Evolutionary conservation across 257 asterid species (phyloP).

Genomic region (Przewalskia tangutica): DNA sequence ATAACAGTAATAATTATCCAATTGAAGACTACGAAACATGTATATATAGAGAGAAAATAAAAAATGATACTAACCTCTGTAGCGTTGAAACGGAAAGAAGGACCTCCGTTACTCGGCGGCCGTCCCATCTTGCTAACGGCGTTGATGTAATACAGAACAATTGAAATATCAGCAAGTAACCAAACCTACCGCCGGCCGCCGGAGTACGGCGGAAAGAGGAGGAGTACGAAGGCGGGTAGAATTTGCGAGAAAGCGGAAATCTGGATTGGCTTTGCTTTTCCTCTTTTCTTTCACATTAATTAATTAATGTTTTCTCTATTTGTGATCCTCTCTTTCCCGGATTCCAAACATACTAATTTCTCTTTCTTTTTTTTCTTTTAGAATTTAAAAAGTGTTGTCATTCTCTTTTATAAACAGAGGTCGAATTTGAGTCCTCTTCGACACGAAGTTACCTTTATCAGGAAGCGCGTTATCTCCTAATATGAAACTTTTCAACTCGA

Average conservation of each 20-base stretch:
- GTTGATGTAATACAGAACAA: background rate
- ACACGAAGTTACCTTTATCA: no score
- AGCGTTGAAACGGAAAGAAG: conserved; percentile 78
- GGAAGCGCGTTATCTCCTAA: no score
- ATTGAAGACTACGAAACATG: background rate
- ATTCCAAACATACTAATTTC: no score
- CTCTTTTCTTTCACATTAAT: no score
- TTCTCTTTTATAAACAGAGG: no score
- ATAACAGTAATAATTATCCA: background rate
- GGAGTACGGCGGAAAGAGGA: background rate
- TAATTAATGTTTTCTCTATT: no score
- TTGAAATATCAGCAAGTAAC: background rate
- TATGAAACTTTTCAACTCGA: no score
- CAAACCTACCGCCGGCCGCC: background rate
- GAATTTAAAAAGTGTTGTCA: no score
- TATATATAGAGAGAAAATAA: background rate
- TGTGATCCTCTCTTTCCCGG: no score
- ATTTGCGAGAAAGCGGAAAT: background rate
- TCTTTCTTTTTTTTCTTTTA: no score
- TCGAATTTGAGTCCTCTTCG: no score
- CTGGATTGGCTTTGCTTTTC: background rate
- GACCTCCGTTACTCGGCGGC: conserved; percentile 88
- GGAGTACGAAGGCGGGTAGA: background rate
- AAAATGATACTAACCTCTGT: conserved; percentile 40
- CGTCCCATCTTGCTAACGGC: conserved; percentile 53